phyloP scores from a whole-genome alignment of 2,329 filamentous ascomycete species.

The Fusarium metavorans region DNA sequence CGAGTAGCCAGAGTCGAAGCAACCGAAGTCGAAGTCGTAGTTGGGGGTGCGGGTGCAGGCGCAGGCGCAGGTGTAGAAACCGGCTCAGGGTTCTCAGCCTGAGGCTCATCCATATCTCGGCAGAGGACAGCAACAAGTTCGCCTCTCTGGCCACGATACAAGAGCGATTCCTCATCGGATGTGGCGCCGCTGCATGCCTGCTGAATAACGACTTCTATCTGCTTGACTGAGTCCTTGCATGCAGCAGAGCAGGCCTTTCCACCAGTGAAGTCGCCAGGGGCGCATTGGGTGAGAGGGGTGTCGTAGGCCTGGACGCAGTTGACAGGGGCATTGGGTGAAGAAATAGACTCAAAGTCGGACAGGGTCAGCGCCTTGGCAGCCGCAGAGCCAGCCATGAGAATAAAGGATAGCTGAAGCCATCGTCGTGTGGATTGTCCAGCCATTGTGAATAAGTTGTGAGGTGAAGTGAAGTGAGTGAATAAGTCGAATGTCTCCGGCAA shows the following conservation, averaged over 20 bases:
- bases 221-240: constrained; percentile 49
- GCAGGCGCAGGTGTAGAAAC: background rate
- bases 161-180: constrained; percentile 47
- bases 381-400: constrained; percentile 40
- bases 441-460: constrained; percentile 18
- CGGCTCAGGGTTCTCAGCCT: constrained; percentile 18
- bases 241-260: constrained; percentile 52
- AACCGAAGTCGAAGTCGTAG: constrained; percentile 7
- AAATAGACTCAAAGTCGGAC: constrained; percentile 56
- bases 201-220: constrained; percentile 46
- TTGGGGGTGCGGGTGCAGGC: background rate
- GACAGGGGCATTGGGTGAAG: constrained; percentile 51
- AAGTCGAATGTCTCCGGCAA: background rate
- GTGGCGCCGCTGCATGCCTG: constrained; percentile 42
- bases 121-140: constrained; percentile 54
- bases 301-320: constrained; percentile 58
- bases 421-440: constrained; percentile 30
- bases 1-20: constrained; percentile 14
- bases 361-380: constrained; percentile 48
- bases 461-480: background rate
- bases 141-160: constrained; percentile 53
- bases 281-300: constrained; percentile 54
- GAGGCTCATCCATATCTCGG: constrained; percentile 24
- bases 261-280: constrained; percentile 50
- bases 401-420: constrained; percentile 41